Base-by-base conservation (phyloP, 495 filamentous ascomycete genomes). In the Filosporella fistucella region DNA sequence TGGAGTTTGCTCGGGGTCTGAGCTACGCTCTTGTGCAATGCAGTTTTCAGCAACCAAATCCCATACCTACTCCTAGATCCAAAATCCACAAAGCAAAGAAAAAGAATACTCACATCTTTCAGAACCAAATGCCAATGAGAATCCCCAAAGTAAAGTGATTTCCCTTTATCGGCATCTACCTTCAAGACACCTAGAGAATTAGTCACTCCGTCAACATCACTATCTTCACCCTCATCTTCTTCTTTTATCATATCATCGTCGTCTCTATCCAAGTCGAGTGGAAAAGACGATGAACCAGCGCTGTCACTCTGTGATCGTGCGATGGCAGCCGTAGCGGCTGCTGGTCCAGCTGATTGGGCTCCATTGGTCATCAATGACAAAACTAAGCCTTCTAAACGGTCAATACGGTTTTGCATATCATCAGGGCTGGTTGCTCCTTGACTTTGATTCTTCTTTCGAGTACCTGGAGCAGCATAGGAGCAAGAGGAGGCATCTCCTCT, bases 321-420 rank as follows among this genome's bases (percentile, higher is more conserved):
- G 21, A 86, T 72, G 3, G 80, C 82, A 29, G 82, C 78, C 41
- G 75, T 65, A 9, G 82, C 78, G 13, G 74, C 88, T 8, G 81
- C 68, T 1, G 76, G 80, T 37, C 82, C 80, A 62, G 71, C 78
- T 51, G 80, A 64, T 55, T 77, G 73, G n/a, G 69, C 67, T 39
- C 89, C 90, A 66, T 90, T 91, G 54, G 90, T 91, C 93, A 99
- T 97, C 66, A 99, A 70, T 2, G 89, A 94, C 42, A 99, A 65
- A 43, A 99, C 93, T 60, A 99, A 70, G 42, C 91, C 86, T 77
- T 99, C 93, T 55, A 99, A 68, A 55, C 93, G 84, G 69, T 99
- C 89, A 67, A 99, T 99, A 62, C 93, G 86, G 60, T 91, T 94
- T 68, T 99, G 93, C 93, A 99, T 99, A 65, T 96, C 93, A 76